These are phyloP conservation scores for Exophiala dermatitidis DNA, from an alignment of 2,329 filamentous ascomycete species.

Conservation along the genomic window DNA sequence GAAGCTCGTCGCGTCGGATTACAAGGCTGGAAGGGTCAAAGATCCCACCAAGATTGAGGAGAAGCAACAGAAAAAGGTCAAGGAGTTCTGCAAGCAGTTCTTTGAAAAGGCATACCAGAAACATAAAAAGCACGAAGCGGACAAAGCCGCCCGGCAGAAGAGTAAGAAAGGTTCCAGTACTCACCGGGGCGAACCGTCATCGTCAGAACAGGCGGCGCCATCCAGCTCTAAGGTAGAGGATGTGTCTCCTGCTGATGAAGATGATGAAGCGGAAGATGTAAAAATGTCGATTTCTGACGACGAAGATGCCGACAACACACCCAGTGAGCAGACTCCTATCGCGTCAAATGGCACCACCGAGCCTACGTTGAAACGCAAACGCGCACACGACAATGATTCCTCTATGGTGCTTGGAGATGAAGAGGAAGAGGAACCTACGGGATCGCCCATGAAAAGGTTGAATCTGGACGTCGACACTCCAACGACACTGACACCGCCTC, in stretches of 20 bases:
- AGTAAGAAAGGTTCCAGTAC: conserved; percentile 23
- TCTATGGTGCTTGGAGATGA: conserved; percentile 20
- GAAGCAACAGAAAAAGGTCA: conserved; percentile 75
- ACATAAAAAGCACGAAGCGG: conserved; percentile 61
- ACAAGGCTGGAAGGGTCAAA: conserved; percentile 77
- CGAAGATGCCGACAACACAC: conserved; percentile 34
- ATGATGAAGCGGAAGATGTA: conserved; percentile 30
- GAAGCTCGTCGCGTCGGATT: conserved; percentile 85
- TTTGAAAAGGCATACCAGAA: conserved; percentile 80
- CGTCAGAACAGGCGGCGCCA: too few relatives aligned
- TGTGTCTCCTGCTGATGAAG: conserved; percentile 22
- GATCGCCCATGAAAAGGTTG: conserved; percentile 22
- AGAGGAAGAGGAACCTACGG: conserved; percentile 17
- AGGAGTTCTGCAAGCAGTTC: conserved; percentile 74
- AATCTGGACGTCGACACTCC: conserved; percentile 16
- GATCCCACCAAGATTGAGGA: conserved; percentile 70
- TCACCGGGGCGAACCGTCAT: too few relatives aligned
- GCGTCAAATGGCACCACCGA: conserved; percentile 20
- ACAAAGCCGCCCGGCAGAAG: conserved; percentile 47
- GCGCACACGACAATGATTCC: conserved; percentile 30
- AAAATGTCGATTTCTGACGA: conserved; percentile 40
- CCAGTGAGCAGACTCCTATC: conserved; percentile 9
- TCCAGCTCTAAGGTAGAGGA: conserved; percentile 14
- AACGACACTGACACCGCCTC: conserved; percentile 16
- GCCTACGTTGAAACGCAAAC: conserved; percentile 56